Evolutionary conservation across 148 eudicot genomes (phyloP).

Genomic region (Oxyria digyna): DNA sequence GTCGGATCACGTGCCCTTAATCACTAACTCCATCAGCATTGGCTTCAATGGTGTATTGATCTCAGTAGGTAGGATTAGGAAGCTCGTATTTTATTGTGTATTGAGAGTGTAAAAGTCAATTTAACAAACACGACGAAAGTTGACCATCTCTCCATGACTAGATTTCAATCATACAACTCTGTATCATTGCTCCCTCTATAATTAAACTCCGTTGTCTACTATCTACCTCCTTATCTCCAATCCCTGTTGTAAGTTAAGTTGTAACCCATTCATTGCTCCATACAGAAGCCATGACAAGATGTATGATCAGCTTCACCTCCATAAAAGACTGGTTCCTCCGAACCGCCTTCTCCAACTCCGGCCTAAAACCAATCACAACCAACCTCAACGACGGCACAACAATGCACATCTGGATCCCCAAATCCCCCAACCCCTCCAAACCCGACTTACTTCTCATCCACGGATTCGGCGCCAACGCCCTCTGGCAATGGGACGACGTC

Average conservation of each 20-base stretch:
- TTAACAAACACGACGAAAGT: not conserved
- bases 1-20: no score
- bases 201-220: no score
- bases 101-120: no score
- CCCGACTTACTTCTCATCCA: slow-evolving; percentile 61
- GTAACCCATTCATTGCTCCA: not conserved
- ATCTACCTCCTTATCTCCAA: no score
- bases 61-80: no score
- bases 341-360: slow-evolving; percentile 33
- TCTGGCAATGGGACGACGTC: slow-evolving; percentile 61
- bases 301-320: slow-evolving; percentile 52
- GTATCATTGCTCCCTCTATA: no score
- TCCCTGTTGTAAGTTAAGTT: not conserved
- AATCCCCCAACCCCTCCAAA: slow-evolving; percentile 24
- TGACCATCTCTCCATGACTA: not conserved
- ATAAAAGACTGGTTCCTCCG: slow-evolving; percentile 31
- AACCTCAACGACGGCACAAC: slow-evolving; percentile 63
- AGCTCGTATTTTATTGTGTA: no score
- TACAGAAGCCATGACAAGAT: slow-evolving; percentile 31
- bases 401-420: slow-evolving; percentile 79
- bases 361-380: slow-evolving; percentile 45
- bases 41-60: no score
- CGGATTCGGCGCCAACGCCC: slow-evolving; percentile 71
- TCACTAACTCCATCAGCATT: no score
- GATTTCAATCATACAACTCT: not conserved